phyloP scores from a whole-genome alignment of 495 filamentous ascomycete species.

The Xylaria telfairii region DNA sequence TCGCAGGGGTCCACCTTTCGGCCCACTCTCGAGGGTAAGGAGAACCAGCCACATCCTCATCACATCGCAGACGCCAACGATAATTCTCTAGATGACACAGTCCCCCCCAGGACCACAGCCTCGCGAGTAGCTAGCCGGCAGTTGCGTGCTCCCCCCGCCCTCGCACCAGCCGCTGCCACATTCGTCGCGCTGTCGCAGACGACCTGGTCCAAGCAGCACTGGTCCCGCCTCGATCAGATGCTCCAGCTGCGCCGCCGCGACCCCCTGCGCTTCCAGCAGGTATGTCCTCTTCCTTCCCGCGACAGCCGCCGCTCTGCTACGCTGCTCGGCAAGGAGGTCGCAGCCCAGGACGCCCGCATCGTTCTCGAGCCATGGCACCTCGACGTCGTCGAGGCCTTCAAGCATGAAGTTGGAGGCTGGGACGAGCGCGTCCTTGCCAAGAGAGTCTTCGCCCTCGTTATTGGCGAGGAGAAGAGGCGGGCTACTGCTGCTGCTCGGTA shows the following conservation, averaged over 20 bases:
- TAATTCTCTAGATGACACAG: conserved; percentile 19
- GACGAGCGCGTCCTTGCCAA: conserved; percentile 51
- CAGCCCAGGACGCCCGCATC: conserved; percentile 44
- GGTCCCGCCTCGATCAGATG: conserved; percentile 48
- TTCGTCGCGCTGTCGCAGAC: conserved; percentile 39
- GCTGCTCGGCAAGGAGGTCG: conserved; percentile 46
- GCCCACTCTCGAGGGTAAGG: conserved; percentile 26
- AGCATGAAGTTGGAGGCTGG: conserved; percentile 50
- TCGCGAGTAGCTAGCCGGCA: not conserved
- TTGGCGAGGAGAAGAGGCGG: conserved; percentile 50
- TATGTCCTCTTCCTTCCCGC: conserved; percentile 17
- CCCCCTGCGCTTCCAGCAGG: conserved; percentile 37
- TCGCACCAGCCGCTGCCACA: not conserved
- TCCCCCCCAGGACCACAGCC: not conserved
- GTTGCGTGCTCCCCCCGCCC: not conserved
- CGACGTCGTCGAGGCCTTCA: conserved; percentile 56
- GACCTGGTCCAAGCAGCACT: conserved; percentile 50
- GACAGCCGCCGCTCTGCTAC: conserved; percentile 21
- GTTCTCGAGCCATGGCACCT: conserved; percentile 58
- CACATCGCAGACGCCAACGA: conserved; percentile 16
- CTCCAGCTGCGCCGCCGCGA: conserved; percentile 39
- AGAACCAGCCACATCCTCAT: conserved; percentile 24
- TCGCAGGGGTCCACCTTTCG: conserved; percentile 25
- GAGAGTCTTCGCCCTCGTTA: conserved; percentile 57
- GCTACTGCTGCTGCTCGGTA: not conserved